A percentile compares a stretch with the other conserved stretches of the same genome.
These are phyloP conservation scores for Penicillium herquei DNA, from an alignment of 495 filamentous ascomycete species.

Conservation along the genomic window DNA sequence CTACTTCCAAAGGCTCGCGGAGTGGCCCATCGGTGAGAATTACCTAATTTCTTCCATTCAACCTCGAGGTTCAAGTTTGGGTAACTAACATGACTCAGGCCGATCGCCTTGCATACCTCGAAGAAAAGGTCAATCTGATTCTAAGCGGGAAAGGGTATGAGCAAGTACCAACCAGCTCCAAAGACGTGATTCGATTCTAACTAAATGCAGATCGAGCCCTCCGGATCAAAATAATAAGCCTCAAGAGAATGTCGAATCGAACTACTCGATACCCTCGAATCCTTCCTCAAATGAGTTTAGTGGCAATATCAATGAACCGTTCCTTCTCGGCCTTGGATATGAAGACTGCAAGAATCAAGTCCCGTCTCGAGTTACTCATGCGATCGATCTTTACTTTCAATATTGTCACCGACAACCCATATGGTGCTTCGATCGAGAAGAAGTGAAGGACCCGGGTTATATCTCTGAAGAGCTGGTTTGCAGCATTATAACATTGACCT, in stretches of 20 bases:
- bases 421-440: conserved; percentile 47
- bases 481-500: conserved; percentile 42
- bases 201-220: conserved; percentile 13
- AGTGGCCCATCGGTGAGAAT: conserved; percentile 35
- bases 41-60: background rate
- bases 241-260: conserved; percentile 13
- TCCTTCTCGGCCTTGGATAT: conserved; percentile 28
- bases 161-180: background rate
- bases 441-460: conserved; percentile 34
- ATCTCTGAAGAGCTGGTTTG: conserved; percentile 43
- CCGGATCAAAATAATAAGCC: conserved; percentile 17
- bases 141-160: conserved; percentile 35
- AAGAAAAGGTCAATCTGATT: conserved; percentile 49
- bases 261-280: conserved; percentile 19
- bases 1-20: conserved; percentile 22
- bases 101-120: conserved; percentile 43
- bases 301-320: conserved; percentile 21
- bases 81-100: conserved; percentile 36
- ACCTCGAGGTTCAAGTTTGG: background rate
- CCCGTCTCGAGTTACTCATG: conserved; percentile 29
- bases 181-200: conserved; percentile 7
- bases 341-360: conserved; percentile 31
- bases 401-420: conserved; percentile 49
- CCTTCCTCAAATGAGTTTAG: conserved; percentile 21
- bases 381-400: conserved; percentile 43